Evolutionary conservation across 2,329 filamentous ascomycete species (phyloP).

Genomic region (Coniochaeta pulveracea): DNA sequence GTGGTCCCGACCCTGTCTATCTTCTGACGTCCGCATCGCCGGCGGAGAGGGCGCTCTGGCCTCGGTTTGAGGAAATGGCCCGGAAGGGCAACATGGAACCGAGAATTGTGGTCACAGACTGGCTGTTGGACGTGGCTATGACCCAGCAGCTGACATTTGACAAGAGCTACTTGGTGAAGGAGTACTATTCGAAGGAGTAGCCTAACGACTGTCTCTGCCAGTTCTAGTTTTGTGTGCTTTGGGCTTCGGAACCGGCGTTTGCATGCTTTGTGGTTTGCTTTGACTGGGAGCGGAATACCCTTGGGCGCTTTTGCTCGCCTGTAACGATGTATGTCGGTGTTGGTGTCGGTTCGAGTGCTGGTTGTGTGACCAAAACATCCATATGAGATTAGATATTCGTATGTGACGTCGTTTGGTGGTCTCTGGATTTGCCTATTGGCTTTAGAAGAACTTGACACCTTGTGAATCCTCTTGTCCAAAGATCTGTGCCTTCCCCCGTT

Average conservation of each 20-base stretch:
- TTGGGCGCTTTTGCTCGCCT: too few relatives aligned
- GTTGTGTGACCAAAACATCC: too few relatives aligned
- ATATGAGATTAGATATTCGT: too few relatives aligned
- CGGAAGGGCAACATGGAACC: slow-evolving; percentile 67
- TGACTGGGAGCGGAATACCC: too few relatives aligned
- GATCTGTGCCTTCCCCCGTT: slow-evolving; percentile 83
- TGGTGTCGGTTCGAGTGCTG: too few relatives aligned
- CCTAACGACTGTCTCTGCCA: too few relatives aligned
- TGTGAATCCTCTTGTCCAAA: slow-evolving; percentile 82
- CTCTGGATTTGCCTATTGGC: slow-evolving; percentile 18
- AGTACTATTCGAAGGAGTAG: slow-evolving; percentile 12
- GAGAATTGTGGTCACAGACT: slow-evolving; percentile 73
- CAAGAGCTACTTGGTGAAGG: slow-evolving; percentile 45
- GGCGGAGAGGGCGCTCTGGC: slow-evolving; percentile 67
- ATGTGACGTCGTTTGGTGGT: background rate
- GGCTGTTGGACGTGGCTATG: slow-evolving; percentile 85
- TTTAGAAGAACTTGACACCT: slow-evolving; percentile 93
- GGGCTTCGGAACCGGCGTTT: too few relatives aligned
- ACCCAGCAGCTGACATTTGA: slow-evolving; percentile 66
- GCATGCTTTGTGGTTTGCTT: too few relatives aligned
- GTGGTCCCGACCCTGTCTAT: slow-evolving; percentile 62
- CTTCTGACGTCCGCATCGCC: slow-evolving; percentile 60
- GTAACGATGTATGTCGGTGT: too few relatives aligned
- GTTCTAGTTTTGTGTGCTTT: too few relatives aligned
- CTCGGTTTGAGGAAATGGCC: slow-evolving; percentile 70